Conservation (phyloP, 2,329 filamentous ascomycete genomes). For the Exutisphaerella laricina region DNA sequence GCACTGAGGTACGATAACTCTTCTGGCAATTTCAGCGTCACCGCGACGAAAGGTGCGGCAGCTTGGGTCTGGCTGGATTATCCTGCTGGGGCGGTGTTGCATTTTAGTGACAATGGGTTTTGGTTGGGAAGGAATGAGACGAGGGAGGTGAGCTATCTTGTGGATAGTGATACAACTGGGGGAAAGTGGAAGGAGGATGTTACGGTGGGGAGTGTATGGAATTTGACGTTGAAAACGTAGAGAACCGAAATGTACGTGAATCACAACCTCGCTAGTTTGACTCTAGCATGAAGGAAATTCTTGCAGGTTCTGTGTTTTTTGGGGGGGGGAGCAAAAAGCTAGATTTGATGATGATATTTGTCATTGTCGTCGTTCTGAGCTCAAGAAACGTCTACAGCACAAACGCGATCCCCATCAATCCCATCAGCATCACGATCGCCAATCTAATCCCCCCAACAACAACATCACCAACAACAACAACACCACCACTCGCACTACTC, state of each 20-base stretch:
- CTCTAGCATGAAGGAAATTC: too few relatives aligned
- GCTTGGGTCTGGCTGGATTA: conserved; percentile 54
- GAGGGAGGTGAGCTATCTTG: conserved; percentile 42
- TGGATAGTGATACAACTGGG: conserved; percentile 42
- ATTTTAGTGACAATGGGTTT: conserved; percentile 52
- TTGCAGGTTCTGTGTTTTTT: too few relatives aligned
- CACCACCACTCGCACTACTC: conserved; percentile 1
- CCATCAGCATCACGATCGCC: too few relatives aligned
- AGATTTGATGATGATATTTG: too few relatives aligned
- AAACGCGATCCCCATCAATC: conserved; percentile 2
- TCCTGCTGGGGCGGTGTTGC: conserved; percentile 44
- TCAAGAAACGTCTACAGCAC: conserved; percentile 1
- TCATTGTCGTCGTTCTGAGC: too few relatives aligned
- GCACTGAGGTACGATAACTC: conserved; percentile 33
- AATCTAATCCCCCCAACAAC: neutral
- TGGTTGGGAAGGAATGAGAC: conserved; percentile 43
- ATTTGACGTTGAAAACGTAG: conserved; percentile 33
- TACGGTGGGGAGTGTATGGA: conserved; percentile 50
- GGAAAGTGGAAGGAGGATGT: conserved; percentile 45
- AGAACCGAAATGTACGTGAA: too few relatives aligned
- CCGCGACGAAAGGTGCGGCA: conserved; percentile 45
- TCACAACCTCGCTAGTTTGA: too few relatives aligned
- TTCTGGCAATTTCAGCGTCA: conserved; percentile 41
- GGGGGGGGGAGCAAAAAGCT: too few relatives aligned
- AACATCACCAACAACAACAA: too few relatives aligned